Percentiles rank a stretch among this genome's conserved stretches.
These are phyloP conservation scores for Castanospermum australe DNA, from an alignment of 306 rosid genomes.

Conservation along the genomic window DNA sequence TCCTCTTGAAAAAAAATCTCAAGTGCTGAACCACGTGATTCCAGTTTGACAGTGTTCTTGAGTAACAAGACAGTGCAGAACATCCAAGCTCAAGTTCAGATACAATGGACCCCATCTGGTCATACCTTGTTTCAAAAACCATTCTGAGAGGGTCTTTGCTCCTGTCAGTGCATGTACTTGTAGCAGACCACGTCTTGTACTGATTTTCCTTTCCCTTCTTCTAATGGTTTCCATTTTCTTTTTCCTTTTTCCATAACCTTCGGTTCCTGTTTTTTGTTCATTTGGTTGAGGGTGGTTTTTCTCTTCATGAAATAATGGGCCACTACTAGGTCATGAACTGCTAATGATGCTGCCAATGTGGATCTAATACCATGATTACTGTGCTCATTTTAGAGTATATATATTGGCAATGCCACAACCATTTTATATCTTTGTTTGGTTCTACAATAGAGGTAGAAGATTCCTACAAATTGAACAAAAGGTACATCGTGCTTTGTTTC, in stretches of 20 bases:
- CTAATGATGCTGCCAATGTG: constrained; percentile 18
- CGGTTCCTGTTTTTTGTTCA: neutral
- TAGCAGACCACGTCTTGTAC: constrained; percentile 3
- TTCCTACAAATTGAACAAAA: neutral
- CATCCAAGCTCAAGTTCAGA: constrained; percentile 33
- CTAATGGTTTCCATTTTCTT: neutral
- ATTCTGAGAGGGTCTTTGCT: constrained; percentile 8
- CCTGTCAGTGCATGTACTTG: constrained; percentile 21
- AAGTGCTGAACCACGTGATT: constrained; percentile 41
- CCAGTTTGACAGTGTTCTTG: constrained; percentile 35
- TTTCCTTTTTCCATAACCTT: neutral
- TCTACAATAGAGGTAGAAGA: neutral
- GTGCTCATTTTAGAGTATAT: constrained; percentile 10
- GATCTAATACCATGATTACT: constrained; percentile 33
- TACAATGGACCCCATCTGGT: constrained; percentile 50
- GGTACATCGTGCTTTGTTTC: neutral
- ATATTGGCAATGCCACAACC: neutral
- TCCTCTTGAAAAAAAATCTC: constrained; percentile 11
- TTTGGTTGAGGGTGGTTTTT: neutral
- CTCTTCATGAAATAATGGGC: constrained; percentile 2
- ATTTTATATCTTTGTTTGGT: neutral
- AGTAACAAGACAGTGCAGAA: constrained; percentile 30
- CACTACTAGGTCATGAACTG: neutral
- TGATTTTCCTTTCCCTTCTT: constrained; percentile 17
- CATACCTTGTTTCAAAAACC: constrained; percentile 34